Conservation (phyloP, 768 basidiomycete genomes). For the Tylopilus balloui region DNA sequence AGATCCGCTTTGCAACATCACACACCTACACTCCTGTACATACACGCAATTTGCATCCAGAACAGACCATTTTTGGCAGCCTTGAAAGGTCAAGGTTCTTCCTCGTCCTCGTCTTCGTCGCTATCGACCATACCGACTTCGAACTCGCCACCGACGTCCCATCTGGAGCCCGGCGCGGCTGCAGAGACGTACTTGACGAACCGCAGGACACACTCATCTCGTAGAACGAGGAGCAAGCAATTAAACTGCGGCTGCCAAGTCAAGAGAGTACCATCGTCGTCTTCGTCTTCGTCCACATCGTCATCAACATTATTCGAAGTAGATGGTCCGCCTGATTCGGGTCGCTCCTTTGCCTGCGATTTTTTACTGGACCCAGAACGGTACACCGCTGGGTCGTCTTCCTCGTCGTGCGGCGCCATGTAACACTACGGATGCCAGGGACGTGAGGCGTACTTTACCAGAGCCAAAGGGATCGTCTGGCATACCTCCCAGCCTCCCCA, state of each 20-base stretch:
- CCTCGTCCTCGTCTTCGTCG: slow-evolving; percentile 33
- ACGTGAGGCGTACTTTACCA: neutral
- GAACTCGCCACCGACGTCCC: slow-evolving; percentile 92
- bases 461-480: neutral
- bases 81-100: slow-evolving; percentile 6
- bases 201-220: slow-evolving; percentile 89
- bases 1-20: neutral
- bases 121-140: slow-evolving; percentile 79
- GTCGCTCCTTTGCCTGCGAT: slow-evolving; percentile 16
- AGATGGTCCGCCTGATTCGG: slow-evolving; percentile 14
- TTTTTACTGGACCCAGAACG: slow-evolving; percentile 52
- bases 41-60: neutral
- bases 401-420: slow-evolving; percentile 90
- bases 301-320: slow-evolving; percentile 9
- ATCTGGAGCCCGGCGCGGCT: slow-evolving; percentile 83
- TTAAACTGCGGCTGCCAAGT: slow-evolving; percentile 91
- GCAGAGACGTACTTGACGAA: slow-evolving; percentile 96
- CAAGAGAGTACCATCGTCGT: slow-evolving; percentile 72
- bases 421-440: slow-evolving; percentile 58
- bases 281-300: slow-evolving; percentile 27
- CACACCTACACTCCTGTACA: neutral
- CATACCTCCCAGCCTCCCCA: slow-evolving; percentile 95
- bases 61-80: neutral
- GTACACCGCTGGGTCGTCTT: slow-evolving; percentile 94
- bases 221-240: slow-evolving; percentile 77